These are phyloP conservation scores for Aurantiochytrium sp. DNA, from an alignment of 108 stramenopile species.

Conservation along the genomic window DNA sequence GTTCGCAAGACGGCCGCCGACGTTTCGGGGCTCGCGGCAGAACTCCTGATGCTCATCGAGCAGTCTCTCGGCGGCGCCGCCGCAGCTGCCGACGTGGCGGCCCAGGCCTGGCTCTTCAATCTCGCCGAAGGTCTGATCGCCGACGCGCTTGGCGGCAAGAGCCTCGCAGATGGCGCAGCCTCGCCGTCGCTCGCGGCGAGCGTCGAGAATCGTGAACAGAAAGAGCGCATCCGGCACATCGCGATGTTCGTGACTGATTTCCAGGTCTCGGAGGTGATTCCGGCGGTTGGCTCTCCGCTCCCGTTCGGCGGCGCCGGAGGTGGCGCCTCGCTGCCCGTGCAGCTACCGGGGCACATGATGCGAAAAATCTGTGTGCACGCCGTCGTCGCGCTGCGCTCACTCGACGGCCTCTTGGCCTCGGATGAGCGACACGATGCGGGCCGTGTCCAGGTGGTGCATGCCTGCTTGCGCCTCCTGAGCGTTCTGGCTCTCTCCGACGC, in stretches of 20 bases:
- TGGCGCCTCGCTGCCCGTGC: too few species aligned
- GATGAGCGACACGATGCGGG: background rate
- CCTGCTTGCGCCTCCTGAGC: background rate
- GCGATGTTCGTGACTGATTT: background rate
- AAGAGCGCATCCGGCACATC: background rate
- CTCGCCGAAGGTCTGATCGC: background rate
- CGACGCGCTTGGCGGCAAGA: background rate
- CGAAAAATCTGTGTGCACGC: too few species aligned
- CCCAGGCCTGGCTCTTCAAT: background rate
- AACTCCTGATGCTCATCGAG: background rate
- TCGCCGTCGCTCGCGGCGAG: too few species aligned
- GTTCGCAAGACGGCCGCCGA: background rate
- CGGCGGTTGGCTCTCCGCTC: background rate
- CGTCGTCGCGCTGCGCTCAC: too few species aligned
- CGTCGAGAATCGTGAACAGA: too few species aligned
- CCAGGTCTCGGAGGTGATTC: background rate
- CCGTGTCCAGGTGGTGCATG: background rate
- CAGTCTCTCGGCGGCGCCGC: background rate
- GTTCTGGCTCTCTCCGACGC: background rate
- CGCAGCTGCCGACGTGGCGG: background rate
- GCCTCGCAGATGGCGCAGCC: too few species aligned
- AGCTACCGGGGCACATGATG: too few species aligned
- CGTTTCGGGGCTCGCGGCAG: background rate
- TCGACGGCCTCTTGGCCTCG: too few species aligned
- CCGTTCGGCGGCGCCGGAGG: too few species aligned